Evolutionary conservation across 495 filamentous ascomycete species (phyloP).

Genomic region (Pseudomonodictys pantanalensis): DNA sequence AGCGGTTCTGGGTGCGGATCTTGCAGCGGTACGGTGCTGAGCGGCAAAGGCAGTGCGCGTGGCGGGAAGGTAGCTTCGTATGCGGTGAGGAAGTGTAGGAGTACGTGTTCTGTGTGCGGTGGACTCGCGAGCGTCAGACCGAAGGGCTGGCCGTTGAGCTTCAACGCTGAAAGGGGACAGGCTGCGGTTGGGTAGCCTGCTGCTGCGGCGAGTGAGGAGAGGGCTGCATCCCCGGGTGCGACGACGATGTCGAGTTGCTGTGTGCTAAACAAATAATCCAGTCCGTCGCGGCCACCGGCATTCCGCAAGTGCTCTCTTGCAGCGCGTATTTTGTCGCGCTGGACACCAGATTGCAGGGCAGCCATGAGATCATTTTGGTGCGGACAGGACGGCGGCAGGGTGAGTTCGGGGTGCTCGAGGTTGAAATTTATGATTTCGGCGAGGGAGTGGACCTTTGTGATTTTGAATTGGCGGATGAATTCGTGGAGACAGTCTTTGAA

Average conservation of each 20-base stretch:
- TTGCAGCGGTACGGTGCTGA: conserved; percentile 24
- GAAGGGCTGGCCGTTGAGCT: conserved; percentile 35
- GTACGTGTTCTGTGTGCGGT: conserved; percentile 25
- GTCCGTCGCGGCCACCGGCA: conserved; percentile 25
- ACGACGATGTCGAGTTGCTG: conserved; percentile 32
- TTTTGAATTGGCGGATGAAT: conserved; percentile 32
- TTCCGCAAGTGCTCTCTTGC: conserved; percentile 20
- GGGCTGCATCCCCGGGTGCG: conserved; percentile 30
- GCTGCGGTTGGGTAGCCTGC: conserved; percentile 36
- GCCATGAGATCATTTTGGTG: conserved; percentile 33
- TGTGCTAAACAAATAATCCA: conserved; percentile 29
- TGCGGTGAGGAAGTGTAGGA: conserved; percentile 34
- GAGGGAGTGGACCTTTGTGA: conserved; percentile 31
- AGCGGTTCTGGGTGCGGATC: conserved; percentile 29
- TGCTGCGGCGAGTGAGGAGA: conserved; percentile 32
- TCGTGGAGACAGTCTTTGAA: conserved; percentile 28
- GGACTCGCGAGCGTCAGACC: conserved; percentile 31
- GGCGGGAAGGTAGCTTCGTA: conserved; percentile 36
- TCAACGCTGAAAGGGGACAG: conserved; percentile 30
- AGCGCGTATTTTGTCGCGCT: conserved; percentile 10
- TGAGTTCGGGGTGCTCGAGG: conserved; percentile 30
- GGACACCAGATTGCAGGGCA: conserved; percentile 17
- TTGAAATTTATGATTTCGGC: conserved; percentile 36
- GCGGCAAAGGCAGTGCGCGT: conserved; percentile 26
- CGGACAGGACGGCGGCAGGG: conserved; percentile 22